These are phyloP conservation scores for Pulveroboletus sp. DNA, from an alignment of 768 basidiomycete species.

Conservation along the genomic window DNA sequence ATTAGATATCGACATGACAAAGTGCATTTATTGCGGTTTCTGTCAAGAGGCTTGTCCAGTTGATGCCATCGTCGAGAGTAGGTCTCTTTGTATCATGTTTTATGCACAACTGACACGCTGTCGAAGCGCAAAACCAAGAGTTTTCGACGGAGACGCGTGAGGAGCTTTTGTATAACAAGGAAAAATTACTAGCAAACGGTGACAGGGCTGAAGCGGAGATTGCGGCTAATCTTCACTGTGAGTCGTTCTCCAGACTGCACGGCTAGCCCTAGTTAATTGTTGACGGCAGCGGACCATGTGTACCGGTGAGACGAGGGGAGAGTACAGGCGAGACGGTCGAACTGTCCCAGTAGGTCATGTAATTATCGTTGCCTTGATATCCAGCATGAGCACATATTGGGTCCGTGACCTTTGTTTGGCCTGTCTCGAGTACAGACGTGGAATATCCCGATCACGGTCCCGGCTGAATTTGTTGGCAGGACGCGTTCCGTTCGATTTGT, in stretches of 20 bases:
- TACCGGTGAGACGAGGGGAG: conserved; percentile 58
- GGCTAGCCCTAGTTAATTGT: conserved; percentile 17
- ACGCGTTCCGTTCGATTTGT: neutral
- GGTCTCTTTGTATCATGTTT: conserved; percentile 30
- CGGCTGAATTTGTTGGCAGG: neutral
- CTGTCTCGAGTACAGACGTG: neutral
- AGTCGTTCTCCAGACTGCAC: conserved; percentile 19
- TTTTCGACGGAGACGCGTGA: conserved; percentile 97
- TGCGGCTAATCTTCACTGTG: conserved; percentile 86
- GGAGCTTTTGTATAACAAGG: conserved; percentile 98
- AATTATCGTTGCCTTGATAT: conserved; percentile 17
- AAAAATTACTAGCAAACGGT: conserved; percentile 94
- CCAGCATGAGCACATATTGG: conserved; percentile 2
- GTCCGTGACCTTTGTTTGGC: conserved; percentile 1
- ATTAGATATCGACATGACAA: conserved; percentile 98
- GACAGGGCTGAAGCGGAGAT: conserved; percentile 97
- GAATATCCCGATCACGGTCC: neutral
- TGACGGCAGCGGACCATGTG: conserved; percentile 71
- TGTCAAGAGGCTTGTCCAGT: conserved; percentile 99
- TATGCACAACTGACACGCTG: conserved; percentile 1
- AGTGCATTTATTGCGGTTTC: conserved; percentile 99
- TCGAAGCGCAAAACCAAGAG: conserved; percentile 93
- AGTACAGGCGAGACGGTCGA: conserved; percentile 5
- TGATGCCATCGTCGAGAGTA: conserved; percentile 98
- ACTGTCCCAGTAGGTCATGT: conserved; percentile 18